Evolutionary conservation across 495 filamentous ascomycete species (phyloP).

Genomic region (Zalerion maritima): DNA sequence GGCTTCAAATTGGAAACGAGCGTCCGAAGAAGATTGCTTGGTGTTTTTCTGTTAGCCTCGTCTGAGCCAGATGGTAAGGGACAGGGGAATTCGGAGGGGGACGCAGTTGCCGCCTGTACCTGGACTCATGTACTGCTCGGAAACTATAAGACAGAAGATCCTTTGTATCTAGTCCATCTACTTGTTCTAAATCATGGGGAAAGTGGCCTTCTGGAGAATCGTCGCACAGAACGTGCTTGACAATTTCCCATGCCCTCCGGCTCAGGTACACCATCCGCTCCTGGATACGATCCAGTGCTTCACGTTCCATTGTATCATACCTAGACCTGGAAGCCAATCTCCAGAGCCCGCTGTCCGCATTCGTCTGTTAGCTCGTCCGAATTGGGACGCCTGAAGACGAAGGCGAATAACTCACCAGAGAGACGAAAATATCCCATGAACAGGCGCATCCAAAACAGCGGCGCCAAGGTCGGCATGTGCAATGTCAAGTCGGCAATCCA

Average conservation of each 20-base stretch:
- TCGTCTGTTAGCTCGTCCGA: constrained; percentile 3
- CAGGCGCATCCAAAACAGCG: constrained; percentile 46
- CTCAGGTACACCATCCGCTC: constrained; percentile 41
- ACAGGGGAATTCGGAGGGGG: constrained; percentile 43
- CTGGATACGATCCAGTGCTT: constrained; percentile 29
- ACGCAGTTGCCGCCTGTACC: constrained; percentile 79
- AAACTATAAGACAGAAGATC: constrained; percentile 86
- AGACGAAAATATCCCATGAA: constrained; percentile 57
- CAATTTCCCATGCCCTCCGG: constrained; percentile 53
- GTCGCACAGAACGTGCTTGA: constrained; percentile 65
- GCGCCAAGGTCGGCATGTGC: constrained; percentile 42
- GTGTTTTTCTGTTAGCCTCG: constrained; percentile 2
- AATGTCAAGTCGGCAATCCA: constrained; percentile 43
- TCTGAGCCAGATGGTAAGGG: constrained; percentile 1
- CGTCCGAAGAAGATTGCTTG: constrained; percentile 40
- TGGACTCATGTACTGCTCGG: constrained; percentile 81
- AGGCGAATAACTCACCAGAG: constrained; percentile 44
- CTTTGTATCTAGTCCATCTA: constrained; percentile 61
- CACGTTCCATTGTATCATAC: constrained; percentile 20
- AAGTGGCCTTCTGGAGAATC: constrained; percentile 85
- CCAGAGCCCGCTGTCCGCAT: constrained; percentile 26
- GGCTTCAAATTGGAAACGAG: constrained; percentile 32
- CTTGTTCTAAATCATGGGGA: constrained; percentile 53
- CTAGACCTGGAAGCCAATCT: constrained; percentile 19
- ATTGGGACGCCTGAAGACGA: not conserved